Base-by-base conservation (phyloP, 73 alveolate species). In the Blepharisma japonicum region DNA sequence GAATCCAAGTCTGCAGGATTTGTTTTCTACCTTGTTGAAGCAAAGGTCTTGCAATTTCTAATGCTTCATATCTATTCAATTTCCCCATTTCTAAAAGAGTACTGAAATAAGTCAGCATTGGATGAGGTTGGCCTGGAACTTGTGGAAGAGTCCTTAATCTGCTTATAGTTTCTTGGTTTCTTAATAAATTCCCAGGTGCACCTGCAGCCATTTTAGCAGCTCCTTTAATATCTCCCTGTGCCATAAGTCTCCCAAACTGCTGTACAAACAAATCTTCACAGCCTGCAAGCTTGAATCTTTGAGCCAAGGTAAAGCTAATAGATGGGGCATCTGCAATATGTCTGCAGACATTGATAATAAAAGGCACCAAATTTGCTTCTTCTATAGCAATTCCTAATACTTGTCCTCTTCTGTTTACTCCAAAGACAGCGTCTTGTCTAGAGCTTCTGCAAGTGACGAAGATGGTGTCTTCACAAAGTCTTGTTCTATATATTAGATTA, bases 181-280 rank as follows among this genome's bases (percentile, higher is more conserved):
- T 90, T 48, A 96, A 84, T 47, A 95, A 87, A 79, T 92, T 94
- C 20, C 98, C 99, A 54, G 99, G 99, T 7, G 99, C 97, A 68
- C 91, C 95, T 11, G 95, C 94, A 11, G 98, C 99, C 55, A 96
- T 91, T 89, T 88, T 92, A 45, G 99, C 98, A 39, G 99, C 99
- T 55, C 92, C 96, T 51, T 83, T 91, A 77, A 83, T 89, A 87
- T 96, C 98, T 49, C 98, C 98, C 46, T 88, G 68, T 82, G 93
- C 94, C 74, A 96, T 80, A 76, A 88, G 90, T 78, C 89, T 94
- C 80, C 94, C 91, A 85, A 96, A 96, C 76, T 94, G 92, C 61
- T 94, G 89, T 83, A 83, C 87, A 80, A 96, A 96, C 81, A 96
- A 89, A 68, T 92, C 88, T 55, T 96, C 99, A 55, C 98, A 98